A percentile compares a stretch with the other conserved stretches of the same genome.
These are phyloP conservation scores for Gypsophila paniculata DNA, from an alignment of 179 eudicot genomes.

Conservation along the genomic window DNA sequence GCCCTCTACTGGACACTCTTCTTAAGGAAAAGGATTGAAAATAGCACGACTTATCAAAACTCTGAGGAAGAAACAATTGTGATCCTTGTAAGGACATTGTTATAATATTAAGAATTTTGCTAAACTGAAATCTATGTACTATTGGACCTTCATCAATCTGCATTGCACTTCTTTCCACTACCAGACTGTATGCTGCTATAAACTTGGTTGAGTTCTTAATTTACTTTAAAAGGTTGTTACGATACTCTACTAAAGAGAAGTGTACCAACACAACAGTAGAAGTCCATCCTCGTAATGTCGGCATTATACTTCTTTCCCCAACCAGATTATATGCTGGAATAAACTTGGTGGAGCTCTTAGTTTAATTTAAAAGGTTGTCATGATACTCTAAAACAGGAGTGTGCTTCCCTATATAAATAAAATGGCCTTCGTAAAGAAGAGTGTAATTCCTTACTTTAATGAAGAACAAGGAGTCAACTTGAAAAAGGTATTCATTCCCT, in stretches of 20 bases:
- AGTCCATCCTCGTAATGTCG: no score
- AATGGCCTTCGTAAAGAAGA: neutral
- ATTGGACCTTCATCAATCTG: constrained; percentile 3
- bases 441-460: neutral
- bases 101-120: neutral
- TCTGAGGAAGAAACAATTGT: neutral
- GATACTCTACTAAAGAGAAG: neutral
- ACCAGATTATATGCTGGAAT: no score
- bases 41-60: neutral
- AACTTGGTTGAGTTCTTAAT: neutral
- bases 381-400: no score
- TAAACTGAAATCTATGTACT: neutral
- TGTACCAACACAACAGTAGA: neutral
- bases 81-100: neutral
- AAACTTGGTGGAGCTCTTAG: no score
- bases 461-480: neutral
- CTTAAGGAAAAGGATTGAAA: neutral
- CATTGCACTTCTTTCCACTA: neutral
- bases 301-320: no score
- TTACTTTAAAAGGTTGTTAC: neutral
- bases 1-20: neutral
- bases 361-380: no score
- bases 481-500: constrained; percentile 12
- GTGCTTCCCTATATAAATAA: no score
- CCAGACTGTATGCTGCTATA: neutral